Base-by-base conservation (phyloP, 2,329 filamentous ascomycete species). In the Penicillium aurantiogriseum region DNA sequence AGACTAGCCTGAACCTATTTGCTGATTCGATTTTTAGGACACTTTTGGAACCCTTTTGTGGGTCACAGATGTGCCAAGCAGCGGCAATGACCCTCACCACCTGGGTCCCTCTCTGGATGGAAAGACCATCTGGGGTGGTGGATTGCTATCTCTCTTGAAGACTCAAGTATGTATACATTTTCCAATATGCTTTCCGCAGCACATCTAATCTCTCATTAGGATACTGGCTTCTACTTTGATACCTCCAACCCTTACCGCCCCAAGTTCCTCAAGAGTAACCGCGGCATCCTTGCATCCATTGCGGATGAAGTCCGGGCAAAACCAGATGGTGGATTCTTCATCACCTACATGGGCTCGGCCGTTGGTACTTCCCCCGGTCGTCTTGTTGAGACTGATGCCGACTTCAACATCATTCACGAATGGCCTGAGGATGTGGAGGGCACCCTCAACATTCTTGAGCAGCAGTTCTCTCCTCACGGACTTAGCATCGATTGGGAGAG, bases 151-250 rank as follows among this genome's bases (percentile, higher is more conserved):
- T 2, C 74, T 86, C 1, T 73, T 86, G 53, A 86, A 85, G 74
- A 82, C 79, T 2, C 83, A 79, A 54, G 63, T 65, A 55, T 35
- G 51, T 31, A 7, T 25, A 8, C 2, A 10, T 4, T 3, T n/a
- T 19, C 33, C 19, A 29, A 31, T 29, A 5, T 13, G 1, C 25
- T 9, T 21, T 17, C 2, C 9, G 4, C 13, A 11, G 17, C 11
- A 35, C 1, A 17, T 35, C 59, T 58, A 62, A 46, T 7, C 10
- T 38, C 57, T 58, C 10, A n/a, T 23, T 48, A 85, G 73, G 83
- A 87, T 65, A 86, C 83, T 1, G 83, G 81, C 0, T 87, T 79
- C 70, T 87, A 86, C 76, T 87, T 86, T 61, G 83, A 88, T 60
- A 79, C 80, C 17, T 78, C 76, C 27, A 76, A 86, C 66, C 83